A percentile compares a stretch with the other conserved stretches of the same genome.
phyloP scores from a whole-genome alignment of 148 eudicot genomes.

The Polygonum maritimum region DNA sequence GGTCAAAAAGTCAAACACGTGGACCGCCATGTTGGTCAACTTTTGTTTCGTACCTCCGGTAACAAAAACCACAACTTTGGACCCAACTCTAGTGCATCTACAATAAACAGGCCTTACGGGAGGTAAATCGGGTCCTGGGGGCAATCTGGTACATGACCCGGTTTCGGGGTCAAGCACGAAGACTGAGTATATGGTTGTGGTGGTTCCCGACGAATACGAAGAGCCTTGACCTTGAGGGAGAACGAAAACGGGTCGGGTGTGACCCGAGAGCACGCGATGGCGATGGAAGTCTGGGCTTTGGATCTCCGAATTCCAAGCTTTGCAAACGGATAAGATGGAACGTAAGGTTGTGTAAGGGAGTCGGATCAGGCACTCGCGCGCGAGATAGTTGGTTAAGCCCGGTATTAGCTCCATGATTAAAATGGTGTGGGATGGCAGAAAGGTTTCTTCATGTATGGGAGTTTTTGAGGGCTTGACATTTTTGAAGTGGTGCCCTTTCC shows the following conservation, averaged over 20 bases:
- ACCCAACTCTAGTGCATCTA: constrained; percentile 43
- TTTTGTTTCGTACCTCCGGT: constrained; percentile 45
- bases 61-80: constrained; percentile 36
- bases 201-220: neutral
- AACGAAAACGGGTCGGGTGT: neutral
- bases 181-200: constrained; percentile 39
- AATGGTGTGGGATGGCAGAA: too few relatives aligned
- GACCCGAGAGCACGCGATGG: neutral
- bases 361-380: constrained; percentile 54
- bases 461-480: too few relatives aligned
- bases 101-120: constrained; percentile 53
- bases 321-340: constrained; percentile 30
- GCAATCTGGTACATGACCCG: constrained; percentile 38
- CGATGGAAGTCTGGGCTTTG: neutral
- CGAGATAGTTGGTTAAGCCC: constrained; percentile 47
- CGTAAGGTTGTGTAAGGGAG: constrained; percentile 35
- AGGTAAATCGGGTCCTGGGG: constrained; percentile 31
- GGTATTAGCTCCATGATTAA: constrained; percentile 40
- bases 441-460: too few relatives aligned
- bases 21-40: constrained; percentile 46
- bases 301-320: constrained; percentile 37
- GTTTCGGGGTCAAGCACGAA: constrained; percentile 34
- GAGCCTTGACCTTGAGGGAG: constrained; percentile 9
- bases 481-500: too few relatives aligned
- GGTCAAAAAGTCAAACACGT: constrained; percentile 34